A percentile compares a stretch with the other conserved stretches of the same genome.
phyloP scores from a whole-genome alignment of 2,329 filamentous ascomycete species.

The Cytospora mali region DNA sequence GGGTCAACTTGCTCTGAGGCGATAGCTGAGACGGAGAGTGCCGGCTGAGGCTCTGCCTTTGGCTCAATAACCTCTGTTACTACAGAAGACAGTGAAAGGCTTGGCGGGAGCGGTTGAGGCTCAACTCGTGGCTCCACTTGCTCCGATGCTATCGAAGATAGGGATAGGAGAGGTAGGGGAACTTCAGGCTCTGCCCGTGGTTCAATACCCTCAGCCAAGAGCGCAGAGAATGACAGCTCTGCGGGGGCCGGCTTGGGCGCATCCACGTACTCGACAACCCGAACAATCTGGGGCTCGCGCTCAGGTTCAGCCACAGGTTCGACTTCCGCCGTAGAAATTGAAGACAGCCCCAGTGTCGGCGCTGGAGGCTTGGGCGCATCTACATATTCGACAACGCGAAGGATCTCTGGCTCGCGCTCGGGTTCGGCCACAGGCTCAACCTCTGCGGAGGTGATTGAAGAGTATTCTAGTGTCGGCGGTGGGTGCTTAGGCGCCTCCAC shows the following conservation, averaged over 20 bases:
- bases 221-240: slow-evolving; percentile 38
- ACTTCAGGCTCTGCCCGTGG: slow-evolving; percentile 37
- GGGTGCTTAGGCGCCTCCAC: slow-evolving; percentile 24
- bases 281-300: slow-evolving; percentile 27
- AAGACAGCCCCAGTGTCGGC: slow-evolving; percentile 33
- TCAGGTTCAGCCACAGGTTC: slow-evolving; percentile 33
- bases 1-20: slow-evolving; percentile 39
- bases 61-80: slow-evolving; percentile 34
- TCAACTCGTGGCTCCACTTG: slow-evolving; percentile 34
- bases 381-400: slow-evolving; percentile 29
- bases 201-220: slow-evolving; percentile 42
- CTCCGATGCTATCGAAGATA: slow-evolving; percentile 30
- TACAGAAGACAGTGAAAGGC: slow-evolving; percentile 29
- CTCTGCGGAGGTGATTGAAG: slow-evolving; percentile 27
- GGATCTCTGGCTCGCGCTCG: slow-evolving; percentile 27
- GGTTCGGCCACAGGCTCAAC: slow-evolving; percentile 27
- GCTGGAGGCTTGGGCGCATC: slow-evolving; percentile 23
- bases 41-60: slow-evolving; percentile 33
- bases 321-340: slow-evolving; percentile 27
- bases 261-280: slow-evolving; percentile 29
- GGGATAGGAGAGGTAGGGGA: slow-evolving; percentile 22
- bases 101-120: slow-evolving; percentile 18
- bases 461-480: slow-evolving; percentile 32
- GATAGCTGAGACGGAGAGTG: slow-evolving; percentile 38
- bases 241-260: slow-evolving; percentile 26